These are phyloP conservation scores for Lentinula detonsa DNA, from an alignment of 768 basidiomycete genomes.

Conservation along the genomic window DNA sequence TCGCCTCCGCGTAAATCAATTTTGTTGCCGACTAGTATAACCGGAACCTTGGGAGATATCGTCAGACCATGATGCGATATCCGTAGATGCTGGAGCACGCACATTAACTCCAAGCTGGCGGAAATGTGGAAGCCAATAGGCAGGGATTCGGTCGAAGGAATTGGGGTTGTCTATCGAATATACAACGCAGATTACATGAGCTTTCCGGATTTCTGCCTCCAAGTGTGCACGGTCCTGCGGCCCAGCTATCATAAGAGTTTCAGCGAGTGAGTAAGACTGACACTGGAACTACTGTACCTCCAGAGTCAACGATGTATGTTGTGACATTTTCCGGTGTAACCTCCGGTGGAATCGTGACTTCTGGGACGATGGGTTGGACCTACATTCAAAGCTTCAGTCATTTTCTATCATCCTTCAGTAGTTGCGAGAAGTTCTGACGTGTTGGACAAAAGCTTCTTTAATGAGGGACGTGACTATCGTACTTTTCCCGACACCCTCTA, in stretches of 20 bases:
- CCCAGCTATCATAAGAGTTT: slow-evolving; percentile 47
- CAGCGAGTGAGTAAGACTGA: slow-evolving; percentile 4
- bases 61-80: slow-evolving; percentile 8
- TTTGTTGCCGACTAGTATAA: slow-evolving; percentile 97
- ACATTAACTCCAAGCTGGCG: slow-evolving; percentile 95
- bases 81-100: slow-evolving; percentile 6
- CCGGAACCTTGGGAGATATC: slow-evolving; percentile 63
- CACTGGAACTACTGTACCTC: slow-evolving; percentile 51
- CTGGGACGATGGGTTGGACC: slow-evolving; percentile 94
- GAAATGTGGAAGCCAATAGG: slow-evolving; percentile 96
- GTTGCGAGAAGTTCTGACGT: slow-evolving; percentile 44
- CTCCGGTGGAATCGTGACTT: slow-evolving; percentile 96
- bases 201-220: slow-evolving; percentile 92
- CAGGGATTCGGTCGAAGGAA: slow-evolving; percentile 96
- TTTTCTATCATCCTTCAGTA: background rate
- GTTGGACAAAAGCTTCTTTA: slow-evolving; percentile 89
- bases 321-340: slow-evolving; percentile 98
- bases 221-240: slow-evolving; percentile 84
- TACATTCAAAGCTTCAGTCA: slow-evolving; percentile 22
- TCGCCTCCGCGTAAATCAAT: slow-evolving; percentile 92
- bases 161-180: slow-evolving; percentile 96
- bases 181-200: slow-evolving; percentile 97
- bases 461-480: slow-evolving; percentile 96
- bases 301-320: slow-evolving; percentile 96
- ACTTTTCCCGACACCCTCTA: slow-evolving; percentile 97